phyloP scores from a whole-genome alignment of 495 filamentous ascomycete species.

The Pyrenula aspistea region DNA sequence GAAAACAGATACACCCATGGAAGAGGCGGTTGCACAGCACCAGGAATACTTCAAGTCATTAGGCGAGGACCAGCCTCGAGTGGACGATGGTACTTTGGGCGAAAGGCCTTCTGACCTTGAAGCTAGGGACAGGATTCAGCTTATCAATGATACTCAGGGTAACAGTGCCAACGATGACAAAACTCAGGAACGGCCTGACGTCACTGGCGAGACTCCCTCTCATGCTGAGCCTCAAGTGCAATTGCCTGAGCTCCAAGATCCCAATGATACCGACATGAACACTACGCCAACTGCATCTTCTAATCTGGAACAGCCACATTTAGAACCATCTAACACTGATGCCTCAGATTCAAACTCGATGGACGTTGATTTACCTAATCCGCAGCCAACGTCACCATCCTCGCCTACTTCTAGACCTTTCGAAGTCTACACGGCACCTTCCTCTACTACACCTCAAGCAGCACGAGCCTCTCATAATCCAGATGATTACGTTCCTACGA shows the following conservation, averaged over 20 bases:
- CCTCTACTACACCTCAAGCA: slow-evolving; percentile 60
- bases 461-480: slow-evolving; percentile 53
- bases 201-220: not conserved
- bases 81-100: not conserved
- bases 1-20: slow-evolving; percentile 63
- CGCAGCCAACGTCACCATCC: slow-evolving; percentile 8
- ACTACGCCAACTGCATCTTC: not conserved
- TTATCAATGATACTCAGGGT: not conserved
- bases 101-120: not conserved
- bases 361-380: slow-evolving; percentile 2
- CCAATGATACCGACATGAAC: not conserved
- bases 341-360: slow-evolving; percentile 2
- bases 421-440: slow-evolving; percentile 64
- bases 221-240: not conserved
- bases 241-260: not conserved
- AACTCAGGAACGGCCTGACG: not conserved
- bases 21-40: slow-evolving; percentile 77
- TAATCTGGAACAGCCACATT: slow-evolving; percentile 1
- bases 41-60: slow-evolving; percentile 48
- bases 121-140: not conserved
- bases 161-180: not conserved
- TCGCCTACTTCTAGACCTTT: slow-evolving; percentile 34
- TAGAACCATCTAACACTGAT: slow-evolving; percentile 1
- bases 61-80: slow-evolving; percentile 24
- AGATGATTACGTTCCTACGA: slow-evolving; percentile 66